These are phyloP conservation scores for Gracilariopsis chorda DNA, from an alignment of 23 red algal species.

Conservation along the genomic window DNA sequence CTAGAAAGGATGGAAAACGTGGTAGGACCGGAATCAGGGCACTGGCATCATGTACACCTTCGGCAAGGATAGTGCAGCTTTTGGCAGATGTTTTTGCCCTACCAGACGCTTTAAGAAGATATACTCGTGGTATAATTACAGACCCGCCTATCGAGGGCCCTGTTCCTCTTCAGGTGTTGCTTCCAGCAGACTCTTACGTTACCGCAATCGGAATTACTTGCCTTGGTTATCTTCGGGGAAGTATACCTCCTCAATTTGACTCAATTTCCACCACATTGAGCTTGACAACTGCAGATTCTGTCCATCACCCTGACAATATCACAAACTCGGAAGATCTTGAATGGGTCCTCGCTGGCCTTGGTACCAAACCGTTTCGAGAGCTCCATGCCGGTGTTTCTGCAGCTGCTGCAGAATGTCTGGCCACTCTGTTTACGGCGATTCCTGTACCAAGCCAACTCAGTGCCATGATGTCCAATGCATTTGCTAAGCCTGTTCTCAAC, in stretches of 20 bases:
- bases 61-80: slow-evolving; percentile 28
- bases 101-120: background rate
- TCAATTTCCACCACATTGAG: background rate
- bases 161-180: slow-evolving; percentile 15
- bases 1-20: slow-evolving; percentile 32
- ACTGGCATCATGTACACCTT: slow-evolving; percentile 6
- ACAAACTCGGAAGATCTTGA: slow-evolving; percentile 18
- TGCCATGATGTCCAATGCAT: slow-evolving; percentile 13
- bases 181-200: slow-evolving; percentile 54
- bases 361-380: slow-evolving; percentile 40
- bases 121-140: background rate
- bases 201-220: slow-evolving; percentile 33
- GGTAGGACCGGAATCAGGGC: slow-evolving; percentile 48
- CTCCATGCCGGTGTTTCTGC: slow-evolving; percentile 45
- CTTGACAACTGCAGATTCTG: background rate
- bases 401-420: slow-evolving; percentile 59
- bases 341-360: slow-evolving; percentile 54
- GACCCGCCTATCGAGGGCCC: slow-evolving; percentile 1
- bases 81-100: slow-evolving; percentile 40
- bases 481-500: slow-evolving; percentile 49
- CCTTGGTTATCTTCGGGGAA: slow-evolving; percentile 52
- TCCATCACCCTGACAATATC: background rate
- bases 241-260: slow-evolving; percentile 25
- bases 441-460: slow-evolving; percentile 49
- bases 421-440: slow-evolving; percentile 32